Evolutionary conservation across 179 eudicot species (phyloP), one percentile per base, ranked within the genome.

Genomic region (Vitellaria paradoxa): DNA sequence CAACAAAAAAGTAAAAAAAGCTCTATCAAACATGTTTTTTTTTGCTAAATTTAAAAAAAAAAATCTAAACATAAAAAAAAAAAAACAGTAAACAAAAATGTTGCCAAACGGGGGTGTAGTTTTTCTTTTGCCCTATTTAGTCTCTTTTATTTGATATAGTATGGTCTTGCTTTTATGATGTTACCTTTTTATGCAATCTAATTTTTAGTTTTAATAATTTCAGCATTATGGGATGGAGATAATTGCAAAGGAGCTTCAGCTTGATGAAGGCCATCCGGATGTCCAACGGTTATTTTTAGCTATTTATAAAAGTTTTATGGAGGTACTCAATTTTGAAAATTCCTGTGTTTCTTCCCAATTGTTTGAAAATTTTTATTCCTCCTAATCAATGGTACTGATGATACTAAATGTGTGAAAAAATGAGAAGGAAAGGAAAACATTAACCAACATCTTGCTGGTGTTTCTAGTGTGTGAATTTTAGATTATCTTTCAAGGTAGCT

Each of bases 221-320:
- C 81, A 94, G 98, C 96, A 92, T 85, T 94, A 84, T 82, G 98
- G 98, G 46, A 84, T 74, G 75, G 97, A 91, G 89, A 88, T 94
- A 71, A 88, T 94, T 79, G 96, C 97, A 9, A 94, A 88, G 84
- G 94, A 94, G 89, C 94, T 94, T 79, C 91, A 88, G 79, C 86
- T 89, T 77, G 94, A 92, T 82, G 84, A 89, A 82, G 94, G 82
- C 56, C 96, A 96, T 79, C 98, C 97, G 52, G 87, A 96, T 46
- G 92, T 93, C 62, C 88, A 81, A 68, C 77, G 90, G 67, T 79
- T 93, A 83, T 93, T 86, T 81, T 79, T 89, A 70, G 96, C 96
- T 52, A 77, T 96, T 57, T 96, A 96, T 85, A 96, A 88, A 82
- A 93, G 88, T 83, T 96, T 96, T 79, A 82, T 96, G 85, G 97